Percentiles rank a stretch among this genome's conserved stretches.
phyloP scores from a whole-genome alignment of 176 grass and related monocot genomes.

The Paspalum vaginatum region DNA sequence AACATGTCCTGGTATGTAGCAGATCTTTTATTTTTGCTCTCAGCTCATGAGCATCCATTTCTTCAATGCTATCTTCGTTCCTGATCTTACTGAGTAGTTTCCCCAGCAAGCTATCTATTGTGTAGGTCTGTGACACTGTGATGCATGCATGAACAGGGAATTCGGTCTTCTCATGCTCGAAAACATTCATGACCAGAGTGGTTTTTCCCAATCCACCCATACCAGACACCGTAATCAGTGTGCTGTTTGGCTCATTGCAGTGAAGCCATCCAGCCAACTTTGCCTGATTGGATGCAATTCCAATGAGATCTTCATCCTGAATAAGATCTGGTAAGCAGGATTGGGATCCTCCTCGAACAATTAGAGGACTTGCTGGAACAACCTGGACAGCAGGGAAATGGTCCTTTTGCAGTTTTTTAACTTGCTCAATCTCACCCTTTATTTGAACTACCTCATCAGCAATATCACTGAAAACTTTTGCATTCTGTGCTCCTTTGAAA shows the following conservation, averaged over 20 bases:
- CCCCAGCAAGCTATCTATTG: constrained; percentile 24
- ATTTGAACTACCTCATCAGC: constrained; percentile 21
- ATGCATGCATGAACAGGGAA: constrained; percentile 42
- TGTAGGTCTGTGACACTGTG: constrained; percentile 42
- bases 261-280: constrained; percentile 39
- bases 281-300: constrained; percentile 37
- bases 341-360: background rate
- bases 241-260: background rate
- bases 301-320: constrained; percentile 53
- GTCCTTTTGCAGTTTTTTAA: background rate
- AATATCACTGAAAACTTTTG: constrained; percentile 37
- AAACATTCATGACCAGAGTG: constrained; percentile 57
- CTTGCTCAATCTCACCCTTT: constrained; percentile 27
- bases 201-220: constrained; percentile 73
- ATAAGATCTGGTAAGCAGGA: constrained; percentile 29
- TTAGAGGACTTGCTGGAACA: too few species aligned
- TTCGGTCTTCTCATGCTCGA: constrained; percentile 22
- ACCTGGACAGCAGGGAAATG: background rate
- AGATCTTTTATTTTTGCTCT: background rate
- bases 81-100: constrained; percentile 30
- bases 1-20: constrained; percentile 8
- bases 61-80: background rate
- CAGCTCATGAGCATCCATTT: background rate
- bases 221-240: constrained; percentile 51
- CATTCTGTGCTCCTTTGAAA: constrained; percentile 21